Conservation (phyloP, 1,284 basidiomycete species). For the Rhodotorula sp. region DNA sequence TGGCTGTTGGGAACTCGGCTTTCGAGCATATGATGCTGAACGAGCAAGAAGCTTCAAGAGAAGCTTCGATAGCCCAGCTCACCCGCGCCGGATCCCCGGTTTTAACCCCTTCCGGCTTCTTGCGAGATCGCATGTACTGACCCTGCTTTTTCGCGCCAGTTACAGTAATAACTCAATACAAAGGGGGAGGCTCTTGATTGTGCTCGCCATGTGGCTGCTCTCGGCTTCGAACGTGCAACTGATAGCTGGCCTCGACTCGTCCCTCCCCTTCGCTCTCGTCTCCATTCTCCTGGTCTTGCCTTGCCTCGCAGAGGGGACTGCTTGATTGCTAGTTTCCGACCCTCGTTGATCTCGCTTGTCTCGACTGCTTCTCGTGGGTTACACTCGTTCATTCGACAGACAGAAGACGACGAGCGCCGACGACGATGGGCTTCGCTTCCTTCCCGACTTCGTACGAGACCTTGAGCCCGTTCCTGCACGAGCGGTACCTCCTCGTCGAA, state of each 20-base stretch:
- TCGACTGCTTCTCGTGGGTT: not conserved
- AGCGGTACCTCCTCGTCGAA: constrained; percentile 61
- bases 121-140: no score
- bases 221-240: not conserved
- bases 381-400: not conserved
- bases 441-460: constrained; percentile 2
- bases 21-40: no score
- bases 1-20: no score
- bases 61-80: no score
- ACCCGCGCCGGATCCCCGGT: not conserved
- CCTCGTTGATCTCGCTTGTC: not conserved
- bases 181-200: no score
- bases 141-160: no score
- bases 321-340: not conserved
- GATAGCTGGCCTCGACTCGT: not conserved
- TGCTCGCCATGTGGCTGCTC: no score
- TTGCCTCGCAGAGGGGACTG: no score
- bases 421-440: constrained; percentile 21
- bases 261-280: no score
- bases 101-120: not conserved
- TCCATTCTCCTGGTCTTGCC: not conserved
- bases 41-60: no score
- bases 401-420: not conserved
- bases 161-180: no score
- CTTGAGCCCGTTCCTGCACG: constrained; percentile 14